Evolutionary conservation across 805 yeast species (phyloP).

Genomic region (Schwanniomyces pseudopolymorphus): DNA sequence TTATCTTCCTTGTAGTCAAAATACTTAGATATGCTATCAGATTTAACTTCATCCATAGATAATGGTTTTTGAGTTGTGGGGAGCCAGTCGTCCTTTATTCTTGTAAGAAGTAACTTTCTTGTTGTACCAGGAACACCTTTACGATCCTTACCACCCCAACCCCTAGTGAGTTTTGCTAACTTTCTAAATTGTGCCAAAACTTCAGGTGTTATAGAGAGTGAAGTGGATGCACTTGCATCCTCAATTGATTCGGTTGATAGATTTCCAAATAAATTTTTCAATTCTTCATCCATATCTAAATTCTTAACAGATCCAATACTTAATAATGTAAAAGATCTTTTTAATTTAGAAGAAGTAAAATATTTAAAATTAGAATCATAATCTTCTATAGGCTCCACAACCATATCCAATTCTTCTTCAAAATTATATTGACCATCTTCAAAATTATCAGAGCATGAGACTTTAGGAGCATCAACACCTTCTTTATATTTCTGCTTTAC

Average conservation of each 20-base stretch:
- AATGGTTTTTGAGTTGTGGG: constrained; percentile 67
- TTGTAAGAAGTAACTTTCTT: constrained; percentile 65
- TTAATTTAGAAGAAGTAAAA: constrained; percentile 49
- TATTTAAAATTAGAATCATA: constrained; percentile 45
- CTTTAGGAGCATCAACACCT: not conserved
- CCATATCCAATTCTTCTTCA: constrained; percentile 24
- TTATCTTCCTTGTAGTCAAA: constrained; percentile 35
- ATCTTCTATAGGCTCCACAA: constrained; percentile 26
- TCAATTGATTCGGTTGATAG: constrained; percentile 65
- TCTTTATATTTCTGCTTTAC: constrained; percentile 24
- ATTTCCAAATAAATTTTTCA: constrained; percentile 68
- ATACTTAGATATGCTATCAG: constrained; percentile 35
- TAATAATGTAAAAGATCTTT: constrained; percentile 38
- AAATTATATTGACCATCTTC: constrained; percentile 24
- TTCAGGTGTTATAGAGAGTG: constrained; percentile 68
- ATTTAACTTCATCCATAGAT: constrained; percentile 53
- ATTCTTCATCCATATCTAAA: constrained; percentile 77
- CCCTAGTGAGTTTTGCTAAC: constrained; percentile 58
- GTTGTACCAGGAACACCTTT: constrained; percentile 72
- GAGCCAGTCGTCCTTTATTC: constrained; percentile 77
- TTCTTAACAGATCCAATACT: constrained; percentile 46
- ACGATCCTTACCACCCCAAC: constrained; percentile 84
- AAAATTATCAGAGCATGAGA: not conserved
- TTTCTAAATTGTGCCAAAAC: constrained; percentile 61
- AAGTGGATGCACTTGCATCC: constrained; percentile 75